Evolutionary conservation across 352 stramenopile genomes (phyloP), one percentile per base, ranked within the genome.

Genomic region (Peronospora farinosa): DNA sequence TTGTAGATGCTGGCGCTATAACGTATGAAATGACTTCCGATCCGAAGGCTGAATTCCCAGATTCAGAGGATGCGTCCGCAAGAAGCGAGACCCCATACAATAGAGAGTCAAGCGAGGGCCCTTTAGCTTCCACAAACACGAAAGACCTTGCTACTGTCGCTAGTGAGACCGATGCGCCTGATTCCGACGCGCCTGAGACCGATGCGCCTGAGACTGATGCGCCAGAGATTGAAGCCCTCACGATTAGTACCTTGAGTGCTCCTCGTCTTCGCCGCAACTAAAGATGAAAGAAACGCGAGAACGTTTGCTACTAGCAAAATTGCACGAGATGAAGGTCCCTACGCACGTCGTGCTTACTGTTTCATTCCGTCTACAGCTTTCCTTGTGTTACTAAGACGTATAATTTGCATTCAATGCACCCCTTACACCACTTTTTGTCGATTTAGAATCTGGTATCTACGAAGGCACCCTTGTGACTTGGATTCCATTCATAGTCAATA

Each of bases 301-400:
- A 23, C 12, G 32, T 39, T 35, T 6, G 23, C 17, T 23, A 25
- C 17, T 17, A 51, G 25, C 30, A 21, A 7, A 8, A 13, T 38
- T 5, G 37, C 15, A 15, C 13, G 36, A 31, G 10, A 32, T 37
- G 35, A 27, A 42, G 31, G 10, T 16, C 28, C 5, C 32, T 48
- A 46, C 40, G 46, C 45, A 41, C 28, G 40, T 54, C 38, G 49
- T 36, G 54, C 57, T 58, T 63, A 48, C 7, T 63, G 49, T 63
- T 63, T 47, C 21, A 37, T 40, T 50, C n/a, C 44, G 44, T 35
- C 12, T 39, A 28, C 13, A 36, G 43, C 38, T 40, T 47, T 32
- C 50, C 10, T 57, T 32, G 46, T 57, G 50, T 44, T 31, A 47
- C 28, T 39, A 31, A 47, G 40, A 52, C 27, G 21, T 37, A 39